These are phyloP conservation scores for Phytophthora capsici DNA, from an alignment of 352 stramenopile genomes.

Conservation along the genomic window DNA sequence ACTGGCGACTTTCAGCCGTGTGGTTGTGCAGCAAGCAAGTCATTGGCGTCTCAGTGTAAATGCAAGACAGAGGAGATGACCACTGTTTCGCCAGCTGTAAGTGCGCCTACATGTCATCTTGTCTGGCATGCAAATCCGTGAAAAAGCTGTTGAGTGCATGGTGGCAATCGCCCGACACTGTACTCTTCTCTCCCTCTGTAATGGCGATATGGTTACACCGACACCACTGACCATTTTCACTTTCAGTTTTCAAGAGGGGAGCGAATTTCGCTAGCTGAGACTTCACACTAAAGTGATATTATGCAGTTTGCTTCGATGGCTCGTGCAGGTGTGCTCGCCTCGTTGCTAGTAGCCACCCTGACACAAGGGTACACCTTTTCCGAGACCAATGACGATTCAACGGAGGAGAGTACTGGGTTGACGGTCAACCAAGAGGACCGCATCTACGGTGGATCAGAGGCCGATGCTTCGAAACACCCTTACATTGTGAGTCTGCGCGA, in stretches of 20 bases:
- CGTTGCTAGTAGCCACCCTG: conserved; percentile 21
- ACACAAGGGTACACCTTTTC: conserved; percentile 38
- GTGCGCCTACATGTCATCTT: conserved; percentile 3
- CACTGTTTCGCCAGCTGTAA: conserved; percentile 10
- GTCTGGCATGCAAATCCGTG: conserved; percentile 1
- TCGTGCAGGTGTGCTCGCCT: conserved; percentile 23
- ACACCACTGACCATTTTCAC: background rate
- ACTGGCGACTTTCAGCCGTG: conserved; percentile 17
- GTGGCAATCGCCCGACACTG: conserved; percentile 26
- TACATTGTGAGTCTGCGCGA: conserved; percentile 68
- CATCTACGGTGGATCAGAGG: conserved; percentile 68
- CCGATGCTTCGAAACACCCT: conserved; percentile 54
- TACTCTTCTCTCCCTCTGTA: conserved; percentile 28
- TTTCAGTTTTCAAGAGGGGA: conserved; percentile 30
- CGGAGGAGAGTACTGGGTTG: conserved; percentile 30
- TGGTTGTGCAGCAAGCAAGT: too few species aligned
- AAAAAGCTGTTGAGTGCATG: conserved; percentile 29
- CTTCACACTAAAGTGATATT: background rate
- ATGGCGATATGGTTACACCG: background rate
- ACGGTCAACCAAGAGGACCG: conserved; percentile 51
- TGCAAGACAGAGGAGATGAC: conserved; percentile 15
- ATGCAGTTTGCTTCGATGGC: conserved; percentile 31
- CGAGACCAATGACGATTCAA: conserved; percentile 29
- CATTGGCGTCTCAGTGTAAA: background rate
- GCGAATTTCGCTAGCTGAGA: conserved; percentile 24